Evolutionary conservation across 106 monocot species (phyloP), one percentile per base, ranked within the genome.

Genomic region (Ottelia alismoides): DNA sequence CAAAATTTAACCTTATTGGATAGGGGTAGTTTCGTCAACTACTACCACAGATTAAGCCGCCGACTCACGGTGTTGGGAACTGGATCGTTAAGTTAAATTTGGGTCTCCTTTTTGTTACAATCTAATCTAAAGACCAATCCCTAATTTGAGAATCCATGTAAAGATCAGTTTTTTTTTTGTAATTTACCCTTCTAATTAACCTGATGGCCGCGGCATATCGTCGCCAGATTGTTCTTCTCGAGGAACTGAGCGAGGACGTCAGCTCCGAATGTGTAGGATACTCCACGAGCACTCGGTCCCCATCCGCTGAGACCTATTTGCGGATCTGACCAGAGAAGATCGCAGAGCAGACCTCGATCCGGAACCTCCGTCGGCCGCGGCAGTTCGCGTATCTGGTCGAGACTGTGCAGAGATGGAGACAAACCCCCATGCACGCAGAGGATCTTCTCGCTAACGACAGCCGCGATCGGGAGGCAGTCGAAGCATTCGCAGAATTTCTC

Each of bases 241-340:
- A 78, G 73, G 43, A 73, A 74, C 51, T 78, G 69, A 20, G 50
- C 62, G 11, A 78, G 69, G 25, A 11, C 63, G 45, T 78, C 78
- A 28, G 69, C 24, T 3, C 78, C 73, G 54, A 78, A 78, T 2
- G 65, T 70, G 53, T 61, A 78, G 1, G 78, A 73, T 49, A 65
- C 64, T 11, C 73, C 78, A 43, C 72, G 65, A 45, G 64, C 69
- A 47, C 65, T 70, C 49, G 61, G 49, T 11, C 65, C 65, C 78
- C 78, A 73, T 32, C 65, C 69, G 23, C 49, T 47, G 28, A 69
- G 16, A 23, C 69, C 73, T 35, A 69, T 60, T 29, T 65, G 51
- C 5, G 78, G 78, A 57, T 78, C 73, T 3, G 78, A 78, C 78
- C 78, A 73, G 12, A 78, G 60, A 44, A 78, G 60, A 65, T 78